Percentiles rank a stretch among this genome's conserved stretches.
Evolutionary conservation across 148 eudicot species (phyloP).

Genomic region (Diospyros kaki): DNA sequence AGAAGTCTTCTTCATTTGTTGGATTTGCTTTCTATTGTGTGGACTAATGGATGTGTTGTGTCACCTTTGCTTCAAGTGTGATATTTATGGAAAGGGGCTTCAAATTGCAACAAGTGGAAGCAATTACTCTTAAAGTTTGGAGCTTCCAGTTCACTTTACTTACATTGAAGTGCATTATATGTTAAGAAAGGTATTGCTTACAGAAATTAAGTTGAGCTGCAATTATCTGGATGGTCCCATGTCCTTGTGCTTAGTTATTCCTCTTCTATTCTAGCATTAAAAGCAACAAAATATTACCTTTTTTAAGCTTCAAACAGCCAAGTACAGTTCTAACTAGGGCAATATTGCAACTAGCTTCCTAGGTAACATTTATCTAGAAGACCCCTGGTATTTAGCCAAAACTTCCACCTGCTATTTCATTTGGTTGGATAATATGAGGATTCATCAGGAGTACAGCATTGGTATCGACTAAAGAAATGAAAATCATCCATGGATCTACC

Average conservation of each 20-base stretch:
- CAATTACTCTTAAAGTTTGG: background rate
- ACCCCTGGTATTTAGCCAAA: too few species aligned
- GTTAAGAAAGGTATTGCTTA: slow-evolving; percentile 23
- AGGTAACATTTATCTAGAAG: too few species aligned
- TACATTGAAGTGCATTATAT: slow-evolving; percentile 24
- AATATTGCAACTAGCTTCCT: too few species aligned
- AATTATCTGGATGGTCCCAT: slow-evolving; percentile 17
- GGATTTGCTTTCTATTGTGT: background rate
- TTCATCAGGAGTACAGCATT: too few species aligned
- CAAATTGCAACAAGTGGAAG: slow-evolving; percentile 24
- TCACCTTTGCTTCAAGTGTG: background rate
- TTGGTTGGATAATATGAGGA: too few species aligned
- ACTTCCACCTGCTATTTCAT: too few species aligned
- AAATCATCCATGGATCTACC: too few species aligned
- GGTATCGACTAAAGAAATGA: too few species aligned
- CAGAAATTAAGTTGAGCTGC: slow-evolving; percentile 23
- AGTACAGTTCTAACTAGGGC: too few species aligned
- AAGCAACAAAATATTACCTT: too few species aligned
- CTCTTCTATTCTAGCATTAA: too few species aligned
- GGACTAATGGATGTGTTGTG: background rate
- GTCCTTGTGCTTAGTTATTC: slow-evolving; percentile 5
- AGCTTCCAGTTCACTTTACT: slow-evolving; percentile 48
- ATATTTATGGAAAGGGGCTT: background rate
- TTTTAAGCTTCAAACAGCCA: too few species aligned
- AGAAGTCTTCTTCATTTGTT: slow-evolving; percentile 15